phyloP scores from a whole-genome alignment of 345 rosid genomes.

The Citrus maxima region DNA sequence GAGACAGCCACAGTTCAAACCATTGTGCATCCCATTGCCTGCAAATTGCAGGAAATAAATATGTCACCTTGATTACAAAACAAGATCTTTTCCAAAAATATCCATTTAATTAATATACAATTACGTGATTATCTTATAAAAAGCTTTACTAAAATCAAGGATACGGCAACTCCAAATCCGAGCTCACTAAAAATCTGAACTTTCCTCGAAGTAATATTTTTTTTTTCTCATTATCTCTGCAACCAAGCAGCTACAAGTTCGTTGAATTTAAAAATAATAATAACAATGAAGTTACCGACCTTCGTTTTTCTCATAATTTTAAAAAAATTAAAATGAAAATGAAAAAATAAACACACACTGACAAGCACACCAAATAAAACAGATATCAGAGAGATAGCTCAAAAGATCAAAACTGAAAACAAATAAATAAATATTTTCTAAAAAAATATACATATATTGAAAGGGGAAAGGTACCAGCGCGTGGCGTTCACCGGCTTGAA shows the following conservation, averaged over 20 bases:
- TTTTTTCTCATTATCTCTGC: background rate
- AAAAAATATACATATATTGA: background rate
- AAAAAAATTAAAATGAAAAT: background rate
- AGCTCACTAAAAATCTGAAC: background rate
- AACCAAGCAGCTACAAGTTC: background rate
- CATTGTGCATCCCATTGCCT: background rate
- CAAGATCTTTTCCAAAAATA: background rate
- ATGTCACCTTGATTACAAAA: background rate
- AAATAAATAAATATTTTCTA: background rate
- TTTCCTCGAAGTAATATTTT: background rate
- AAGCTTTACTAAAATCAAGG: background rate
- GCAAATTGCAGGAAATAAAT: background rate
- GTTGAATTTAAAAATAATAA: background rate
- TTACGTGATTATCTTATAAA: background rate
- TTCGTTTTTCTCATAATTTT: background rate
- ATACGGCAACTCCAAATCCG: background rate
- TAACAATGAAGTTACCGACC: background rate
- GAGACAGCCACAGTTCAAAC: background rate
- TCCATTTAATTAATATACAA: background rate
- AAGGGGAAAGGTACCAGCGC: conserved; percentile 38
- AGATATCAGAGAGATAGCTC: background rate
- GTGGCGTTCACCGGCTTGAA: conserved; percentile 82
- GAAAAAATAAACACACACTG: background rate
- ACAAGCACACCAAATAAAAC: background rate
- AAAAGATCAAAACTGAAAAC: background rate